Evolutionary conservation across 176 grass and related monocot species (phyloP).

Genomic region (Oryza nivara): DNA sequence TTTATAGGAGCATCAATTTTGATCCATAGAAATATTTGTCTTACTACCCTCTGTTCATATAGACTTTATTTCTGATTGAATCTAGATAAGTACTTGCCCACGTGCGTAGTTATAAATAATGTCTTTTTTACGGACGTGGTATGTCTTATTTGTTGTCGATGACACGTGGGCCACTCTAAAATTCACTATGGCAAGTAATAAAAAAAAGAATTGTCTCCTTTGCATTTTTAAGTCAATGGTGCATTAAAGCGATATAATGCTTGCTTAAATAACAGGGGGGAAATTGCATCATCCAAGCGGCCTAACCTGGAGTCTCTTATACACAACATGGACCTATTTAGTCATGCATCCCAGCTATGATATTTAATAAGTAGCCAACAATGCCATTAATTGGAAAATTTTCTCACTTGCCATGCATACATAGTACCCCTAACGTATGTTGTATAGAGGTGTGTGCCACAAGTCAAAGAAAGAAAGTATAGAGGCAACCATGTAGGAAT

Average conservation of each 20-base stretch:
- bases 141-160: too few species aligned
- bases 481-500: not conserved
- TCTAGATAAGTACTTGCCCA: too few species aligned
- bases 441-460: constrained; percentile 13
- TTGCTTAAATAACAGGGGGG: not conserved
- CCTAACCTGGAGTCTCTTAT: not conserved
- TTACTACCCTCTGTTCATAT: too few species aligned
- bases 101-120: too few species aligned
- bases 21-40: too few species aligned
- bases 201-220: too few species aligned
- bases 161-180: too few species aligned
- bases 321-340: not conserved
- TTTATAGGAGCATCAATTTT: too few species aligned
- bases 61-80: too few species aligned
- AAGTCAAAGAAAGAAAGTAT: not conserved
- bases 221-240: too few species aligned
- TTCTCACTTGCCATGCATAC: constrained; percentile 6
- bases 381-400: not conserved
- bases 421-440: not conserved
- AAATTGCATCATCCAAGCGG: not conserved
- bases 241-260: not conserved
- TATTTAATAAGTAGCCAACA: not conserved
- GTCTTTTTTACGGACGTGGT: too few species aligned
- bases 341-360: not conserved
- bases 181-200: too few species aligned